A percentile compares a stretch with the other conserved stretches of the same genome.
Evolutionary conservation across 495 filamentous ascomycete genomes (phyloP).

Genomic region (Daldinia childiae): DNA sequence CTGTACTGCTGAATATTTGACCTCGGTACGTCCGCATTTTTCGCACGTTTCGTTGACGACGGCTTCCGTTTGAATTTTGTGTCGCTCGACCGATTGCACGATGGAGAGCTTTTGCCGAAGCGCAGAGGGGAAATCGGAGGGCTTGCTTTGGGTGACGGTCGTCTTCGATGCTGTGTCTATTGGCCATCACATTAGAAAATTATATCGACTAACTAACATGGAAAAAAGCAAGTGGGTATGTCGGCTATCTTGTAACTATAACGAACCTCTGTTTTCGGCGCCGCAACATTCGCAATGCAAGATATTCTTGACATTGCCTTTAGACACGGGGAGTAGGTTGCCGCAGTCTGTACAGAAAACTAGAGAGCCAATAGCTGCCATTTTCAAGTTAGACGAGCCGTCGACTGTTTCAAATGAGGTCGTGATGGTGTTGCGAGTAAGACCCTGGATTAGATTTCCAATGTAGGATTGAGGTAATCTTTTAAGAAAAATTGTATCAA

Average conservation of each 20-base stretch:
- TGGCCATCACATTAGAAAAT: slow-evolving; percentile 20
- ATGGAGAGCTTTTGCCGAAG: slow-evolving; percentile 86
- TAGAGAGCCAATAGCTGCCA: slow-evolving; percentile 89
- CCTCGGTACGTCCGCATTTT: slow-evolving; percentile 81
- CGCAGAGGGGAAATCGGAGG: slow-evolving; percentile 85
- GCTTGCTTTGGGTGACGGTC: slow-evolving; percentile 83
- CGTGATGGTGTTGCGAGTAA: background rate
- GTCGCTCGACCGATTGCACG: slow-evolving; percentile 81
- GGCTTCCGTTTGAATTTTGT: slow-evolving; percentile 79
- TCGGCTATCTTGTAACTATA: background rate
- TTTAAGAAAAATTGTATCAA: background rate
- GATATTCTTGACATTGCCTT: slow-evolving; percentile 75
- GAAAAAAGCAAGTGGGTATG: background rate
- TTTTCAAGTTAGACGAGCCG: slow-evolving; percentile 44
- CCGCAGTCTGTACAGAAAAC: slow-evolving; percentile 96
- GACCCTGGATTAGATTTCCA: background rate
- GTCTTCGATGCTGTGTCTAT: slow-evolving; percentile 82
- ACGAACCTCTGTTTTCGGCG: slow-evolving; percentile 77
- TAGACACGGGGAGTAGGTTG: slow-evolving; percentile 83
- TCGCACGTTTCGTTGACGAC: slow-evolving; percentile 75
- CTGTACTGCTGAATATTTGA: slow-evolving; percentile 86
- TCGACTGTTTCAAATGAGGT: background rate
- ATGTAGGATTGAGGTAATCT: too few species aligned
- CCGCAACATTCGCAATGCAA: slow-evolving; percentile 88
- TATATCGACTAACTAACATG: background rate